Evolutionary conservation across 1,139 yeast species (phyloP).

Genomic region (Lodderomyces orthopsilosis): DNA sequence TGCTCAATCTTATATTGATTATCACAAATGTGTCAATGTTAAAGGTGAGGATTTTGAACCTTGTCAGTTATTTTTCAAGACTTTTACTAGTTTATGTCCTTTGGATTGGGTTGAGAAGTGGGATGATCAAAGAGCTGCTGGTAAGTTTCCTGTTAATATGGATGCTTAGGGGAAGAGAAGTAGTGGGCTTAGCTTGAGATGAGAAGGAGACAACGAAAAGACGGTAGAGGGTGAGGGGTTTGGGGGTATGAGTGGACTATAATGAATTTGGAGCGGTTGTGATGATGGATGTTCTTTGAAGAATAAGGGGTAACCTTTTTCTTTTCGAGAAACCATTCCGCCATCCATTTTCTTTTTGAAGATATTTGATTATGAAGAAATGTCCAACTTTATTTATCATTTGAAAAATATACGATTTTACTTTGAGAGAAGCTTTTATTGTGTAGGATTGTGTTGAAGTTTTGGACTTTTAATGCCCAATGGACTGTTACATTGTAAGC

Average conservation of each 20-base stretch:
- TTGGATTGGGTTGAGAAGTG: constrained; percentile 89
- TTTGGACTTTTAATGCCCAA: too few species aligned
- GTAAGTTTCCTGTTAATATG: constrained; percentile 45
- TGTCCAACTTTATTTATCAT: neutral
- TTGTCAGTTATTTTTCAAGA: constrained; percentile 90
- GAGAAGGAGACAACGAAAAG: too few species aligned
- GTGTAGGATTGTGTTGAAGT: too few species aligned
- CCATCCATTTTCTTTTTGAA: neutral
- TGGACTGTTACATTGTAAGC: too few species aligned
- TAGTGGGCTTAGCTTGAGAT: neutral
- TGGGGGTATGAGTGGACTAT: neutral
- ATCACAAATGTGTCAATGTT: constrained; percentile 93
- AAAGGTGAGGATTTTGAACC: constrained; percentile 99
- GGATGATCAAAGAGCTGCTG: constrained; percentile 87
- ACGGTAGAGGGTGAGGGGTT: neutral
- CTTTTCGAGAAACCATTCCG: neutral
- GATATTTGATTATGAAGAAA: neutral
- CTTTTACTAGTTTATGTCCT: constrained; percentile 91
- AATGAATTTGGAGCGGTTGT: neutral
- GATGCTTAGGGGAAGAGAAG: constrained; percentile 18
- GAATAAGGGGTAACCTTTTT: too few species aligned
- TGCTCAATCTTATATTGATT: constrained; percentile 96
- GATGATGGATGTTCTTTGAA: too few species aligned
- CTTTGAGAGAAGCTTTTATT: too few species aligned
- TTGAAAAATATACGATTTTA: neutral